A percentile compares a stretch with the other conserved stretches of the same genome.
phyloP scores from a whole-genome alignment of 495 filamentous ascomycete species.

The Tetracladium setigerum region DNA sequence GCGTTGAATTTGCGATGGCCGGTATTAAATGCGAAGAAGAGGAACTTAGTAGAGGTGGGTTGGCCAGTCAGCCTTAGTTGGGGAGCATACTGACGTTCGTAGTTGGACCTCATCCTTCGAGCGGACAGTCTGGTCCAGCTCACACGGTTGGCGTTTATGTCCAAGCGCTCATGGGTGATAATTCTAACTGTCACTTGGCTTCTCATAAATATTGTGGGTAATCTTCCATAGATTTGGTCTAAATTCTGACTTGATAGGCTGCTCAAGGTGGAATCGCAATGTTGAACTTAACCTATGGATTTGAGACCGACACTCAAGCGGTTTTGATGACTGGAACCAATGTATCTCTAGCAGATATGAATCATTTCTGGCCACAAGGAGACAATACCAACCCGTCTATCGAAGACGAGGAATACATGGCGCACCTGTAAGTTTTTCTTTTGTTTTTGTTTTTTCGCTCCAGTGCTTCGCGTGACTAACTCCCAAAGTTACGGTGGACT shows the following conservation, averaged over 20 bases:
- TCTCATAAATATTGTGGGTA: constrained; percentile 14
- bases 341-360: constrained; percentile 13
- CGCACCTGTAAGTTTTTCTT: constrained; percentile 9
- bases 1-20: constrained; percentile 24
- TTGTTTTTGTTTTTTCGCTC: neutral
- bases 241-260: constrained; percentile 4
- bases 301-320: constrained; percentile 2
- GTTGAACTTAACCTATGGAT: constrained; percentile 19
- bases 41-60: constrained; percentile 18
- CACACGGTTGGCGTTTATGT: constrained; percentile 6
- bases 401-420: constrained; percentile 14
- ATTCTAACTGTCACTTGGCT: constrained; percentile 14
- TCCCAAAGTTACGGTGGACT: constrained; percentile 10
- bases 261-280: constrained; percentile 21
- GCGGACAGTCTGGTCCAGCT: constrained; percentile 18
- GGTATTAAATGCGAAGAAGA: constrained; percentile 12
- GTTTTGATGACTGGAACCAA: neutral
- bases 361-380: constrained; percentile 10
- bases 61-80: neutral
- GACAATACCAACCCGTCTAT: neutral
- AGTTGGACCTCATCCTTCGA: constrained; percentile 17
- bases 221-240: neutral
- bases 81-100: neutral
- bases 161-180: constrained; percentile 6
- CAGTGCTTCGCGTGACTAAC: neutral